Percentiles rank a stretch among this genome's conserved stretches.
Evolutionary conservation across 1,139 yeast species (phyloP).

Genomic region (Pichia sp.): DNA sequence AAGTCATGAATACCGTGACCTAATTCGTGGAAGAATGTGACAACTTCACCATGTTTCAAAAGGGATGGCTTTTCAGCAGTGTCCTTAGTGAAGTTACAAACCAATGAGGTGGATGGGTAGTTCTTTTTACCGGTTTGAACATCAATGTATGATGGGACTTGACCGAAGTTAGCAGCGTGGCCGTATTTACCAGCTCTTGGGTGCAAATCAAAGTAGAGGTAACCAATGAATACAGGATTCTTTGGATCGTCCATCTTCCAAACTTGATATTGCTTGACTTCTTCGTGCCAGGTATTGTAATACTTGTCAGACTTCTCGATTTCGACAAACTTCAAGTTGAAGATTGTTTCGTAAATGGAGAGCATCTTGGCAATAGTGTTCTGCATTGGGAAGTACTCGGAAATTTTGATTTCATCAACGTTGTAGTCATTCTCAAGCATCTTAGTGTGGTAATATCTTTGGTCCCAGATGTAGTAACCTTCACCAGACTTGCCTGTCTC

Average conservation of each 20-base stretch:
- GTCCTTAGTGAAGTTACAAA: constrained; percentile 81
- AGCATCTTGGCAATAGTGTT: constrained; percentile 64
- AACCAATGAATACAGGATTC: constrained; percentile 60
- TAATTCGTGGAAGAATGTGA: constrained; percentile 81
- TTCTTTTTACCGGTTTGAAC: constrained; percentile 42
- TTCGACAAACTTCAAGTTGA: constrained; percentile 59
- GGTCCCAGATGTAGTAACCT: constrained; percentile 68
- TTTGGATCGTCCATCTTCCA: constrained; percentile 50
- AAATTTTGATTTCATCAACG: constrained; percentile 63
- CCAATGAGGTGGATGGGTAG: constrained; percentile 69
- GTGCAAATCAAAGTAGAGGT: constrained; percentile 73
- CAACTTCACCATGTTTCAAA: constrained; percentile 70
- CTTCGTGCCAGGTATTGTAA: constrained; percentile 61
- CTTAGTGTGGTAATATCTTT: constrained; percentile 55
- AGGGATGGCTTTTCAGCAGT: constrained; percentile 64
- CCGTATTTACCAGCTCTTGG: constrained; percentile 84
- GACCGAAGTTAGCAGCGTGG: constrained; percentile 78
- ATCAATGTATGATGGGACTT: constrained; percentile 52
- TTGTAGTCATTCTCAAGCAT: constrained; percentile 60
- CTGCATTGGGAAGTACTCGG: constrained; percentile 74
- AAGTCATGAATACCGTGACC: constrained; percentile 86
- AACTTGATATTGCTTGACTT: constrained; percentile 68
- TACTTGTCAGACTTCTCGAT: constrained; percentile 30
- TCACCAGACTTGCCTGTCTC: constrained; percentile 35
- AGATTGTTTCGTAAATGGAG: constrained; percentile 57